A percentile compares a stretch with the other conserved stretches of the same genome.
Evolutionary conservation across 2,329 filamentous ascomycete genomes (phyloP).

Genomic region (Trichoderma sp.): DNA sequence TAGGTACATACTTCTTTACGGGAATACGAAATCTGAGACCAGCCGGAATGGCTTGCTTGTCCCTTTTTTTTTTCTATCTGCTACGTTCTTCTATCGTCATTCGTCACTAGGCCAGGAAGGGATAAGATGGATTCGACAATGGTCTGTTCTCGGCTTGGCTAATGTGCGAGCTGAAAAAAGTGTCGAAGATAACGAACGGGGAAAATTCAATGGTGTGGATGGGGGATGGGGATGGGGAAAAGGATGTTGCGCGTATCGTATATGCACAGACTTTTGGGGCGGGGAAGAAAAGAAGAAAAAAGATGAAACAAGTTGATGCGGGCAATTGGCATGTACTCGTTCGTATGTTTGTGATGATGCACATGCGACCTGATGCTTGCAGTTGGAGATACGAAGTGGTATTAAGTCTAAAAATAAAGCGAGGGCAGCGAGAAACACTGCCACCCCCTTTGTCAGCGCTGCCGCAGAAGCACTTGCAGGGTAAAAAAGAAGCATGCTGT

Average conservation of each 20-base stretch:
- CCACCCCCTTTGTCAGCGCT: conserved; percentile 8
- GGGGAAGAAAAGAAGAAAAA: not conserved
- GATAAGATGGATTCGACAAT: not conserved
- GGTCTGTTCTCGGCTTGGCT: not conserved
- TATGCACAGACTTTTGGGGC: not conserved
- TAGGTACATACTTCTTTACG: too few species aligned
- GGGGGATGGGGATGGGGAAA: too few species aligned
- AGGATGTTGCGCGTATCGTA: not conserved
- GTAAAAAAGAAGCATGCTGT: not conserved
- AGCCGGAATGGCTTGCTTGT: not conserved
- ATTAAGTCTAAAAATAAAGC: not conserved
- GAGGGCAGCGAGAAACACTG: not conserved
- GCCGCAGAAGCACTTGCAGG: not conserved
- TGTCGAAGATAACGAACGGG: not conserved
- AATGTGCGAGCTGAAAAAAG: not conserved
- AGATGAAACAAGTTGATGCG: not conserved
- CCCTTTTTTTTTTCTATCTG: not conserved
- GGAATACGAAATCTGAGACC: not conserved
- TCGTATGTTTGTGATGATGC: not conserved
- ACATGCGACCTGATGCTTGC: not conserved
- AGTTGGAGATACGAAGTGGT: not conserved
- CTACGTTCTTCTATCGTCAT: not conserved
- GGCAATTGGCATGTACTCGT: not conserved
- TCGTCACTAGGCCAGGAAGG: not conserved
- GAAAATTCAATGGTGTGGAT: not conserved